These are phyloP conservation scores for Colletotrichum karsti DNA, from an alignment of 2,329 filamentous ascomycete genomes.

Conservation along the genomic window DNA sequence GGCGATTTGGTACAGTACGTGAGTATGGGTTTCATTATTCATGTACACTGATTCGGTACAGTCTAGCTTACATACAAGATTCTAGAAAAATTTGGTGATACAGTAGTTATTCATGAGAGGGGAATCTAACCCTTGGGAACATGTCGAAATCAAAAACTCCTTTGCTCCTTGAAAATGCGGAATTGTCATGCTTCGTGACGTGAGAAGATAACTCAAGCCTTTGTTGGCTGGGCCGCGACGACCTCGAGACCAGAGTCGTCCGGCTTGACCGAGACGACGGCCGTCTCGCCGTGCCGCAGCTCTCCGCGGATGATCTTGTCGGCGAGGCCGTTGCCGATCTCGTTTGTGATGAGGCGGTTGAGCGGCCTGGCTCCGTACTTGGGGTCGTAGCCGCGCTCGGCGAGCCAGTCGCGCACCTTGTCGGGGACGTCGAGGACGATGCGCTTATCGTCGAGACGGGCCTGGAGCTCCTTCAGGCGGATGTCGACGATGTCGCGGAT, in stretches of 20 bases:
- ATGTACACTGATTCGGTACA: not conserved
- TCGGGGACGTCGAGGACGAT: conserved; percentile 78
- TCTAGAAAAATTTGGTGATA: not conserved
- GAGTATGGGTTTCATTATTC: not conserved
- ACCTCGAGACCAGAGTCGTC: conserved; percentile 68
- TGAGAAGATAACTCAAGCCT: not conserved
- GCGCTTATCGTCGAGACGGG: conserved; percentile 82
- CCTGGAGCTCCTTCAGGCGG: conserved; percentile 83
- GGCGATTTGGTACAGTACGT: not conserved
- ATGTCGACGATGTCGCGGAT: conserved; percentile 95
- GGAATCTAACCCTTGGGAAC: not conserved
- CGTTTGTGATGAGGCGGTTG: conserved; percentile 88
- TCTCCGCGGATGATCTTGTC: conserved; percentile 92
- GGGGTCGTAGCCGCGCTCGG: conserved; percentile 89
- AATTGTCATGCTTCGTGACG: conserved; percentile 1
- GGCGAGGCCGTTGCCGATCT: conserved; percentile 88
- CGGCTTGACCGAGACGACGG: conserved; percentile 73
- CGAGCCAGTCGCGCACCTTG: conserved; percentile 85
- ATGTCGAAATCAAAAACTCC: not conserved
- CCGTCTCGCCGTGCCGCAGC: conserved; percentile 78
- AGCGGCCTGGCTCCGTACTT: conserved; percentile 90
- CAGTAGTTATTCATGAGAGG: conserved; percentile 1
- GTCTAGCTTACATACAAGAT: not conserved
- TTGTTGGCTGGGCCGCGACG: conserved; percentile 1
- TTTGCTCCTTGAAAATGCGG: not conserved